Evolutionary conservation across 768 basidiomycete species (phyloP), one percentile per base, ranked within the genome.

Genomic region (Boletus reticulatus): DNA sequence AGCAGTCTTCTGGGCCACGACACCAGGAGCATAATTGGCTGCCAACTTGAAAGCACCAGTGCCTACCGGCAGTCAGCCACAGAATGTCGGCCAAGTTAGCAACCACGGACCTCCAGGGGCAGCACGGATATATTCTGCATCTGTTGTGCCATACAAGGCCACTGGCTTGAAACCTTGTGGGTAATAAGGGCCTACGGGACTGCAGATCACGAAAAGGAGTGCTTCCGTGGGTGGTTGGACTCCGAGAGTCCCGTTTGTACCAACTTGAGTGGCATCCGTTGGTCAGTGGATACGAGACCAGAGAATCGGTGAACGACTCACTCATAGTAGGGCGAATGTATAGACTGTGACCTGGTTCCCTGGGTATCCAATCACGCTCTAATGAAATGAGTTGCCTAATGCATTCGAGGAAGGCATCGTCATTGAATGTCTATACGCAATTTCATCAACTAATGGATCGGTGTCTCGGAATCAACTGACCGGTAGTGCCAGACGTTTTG

Each of bases 301-400:
- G 22, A 34, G 4, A 27, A 16, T 3, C 3, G 5, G 29, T 20
- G n/a, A n/a, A 29, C 0, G 52, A 68, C 75, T 48, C 20, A 78
- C 77, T 91, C 62, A 92, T 70, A 10, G 88, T 88, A 29, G 92
- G 89, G 55, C 95, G 87, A 59, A 98, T 84, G 72, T 97, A 98
- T 52, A 98, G 73, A 71, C 92, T 94, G 73, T 96, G 87, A 16
- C 93, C 94, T 9, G 88, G 83, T 62, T 88, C 84, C 53, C 82
- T 81, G 17, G 96, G 96, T 63, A 98, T 91, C 95, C 95, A 98
- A 57, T 89, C 80, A 59, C 84, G 85, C 65, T 98, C 95, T 43
- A 92, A 67, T 19, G 81, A 80, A 63, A 98, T 76, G 62, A 98
- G 88, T 72, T 87, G 79, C 78, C 94, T 94, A 69, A 98, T 89